A percentile compares a stretch with the other conserved stretches of the same genome.
Evolutionary conservation across 352 stramenopile genomes (phyloP).

Genomic region (Phytophthora palmivora): DNA sequence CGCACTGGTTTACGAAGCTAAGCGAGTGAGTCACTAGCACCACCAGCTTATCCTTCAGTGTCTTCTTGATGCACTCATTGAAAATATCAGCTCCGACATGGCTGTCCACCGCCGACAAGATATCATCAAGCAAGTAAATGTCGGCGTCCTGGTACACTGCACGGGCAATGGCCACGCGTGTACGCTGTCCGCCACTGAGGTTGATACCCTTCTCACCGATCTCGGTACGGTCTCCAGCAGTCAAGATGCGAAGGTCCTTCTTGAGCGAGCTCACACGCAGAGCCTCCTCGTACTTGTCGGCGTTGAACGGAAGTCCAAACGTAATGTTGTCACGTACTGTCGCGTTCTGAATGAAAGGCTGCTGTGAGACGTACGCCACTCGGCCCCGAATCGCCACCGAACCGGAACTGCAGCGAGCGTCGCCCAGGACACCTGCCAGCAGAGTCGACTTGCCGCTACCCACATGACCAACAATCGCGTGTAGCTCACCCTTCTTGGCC

Average conservation of each 20-base stretch:
- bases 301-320: constrained; percentile 87
- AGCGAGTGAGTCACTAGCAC: constrained; percentile 93
- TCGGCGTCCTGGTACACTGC: constrained; percentile 95
- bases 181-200: constrained; percentile 96
- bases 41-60: constrained; percentile 89
- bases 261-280: constrained; percentile 55
- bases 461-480: constrained; percentile 58
- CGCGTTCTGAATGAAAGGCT: constrained; percentile 97
- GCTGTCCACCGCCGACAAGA: constrained; percentile 96
- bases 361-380: constrained; percentile 94
- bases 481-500: constrained; percentile 66
- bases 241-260: constrained; percentile 55
- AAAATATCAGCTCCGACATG: constrained; percentile 97
- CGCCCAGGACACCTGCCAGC: constrained; percentile 52
- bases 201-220: constrained; percentile 99
- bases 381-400: constrained; percentile 78
- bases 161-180: constrained; percentile 92
- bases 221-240: constrained; percentile 95
- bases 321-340: constrained; percentile 97
- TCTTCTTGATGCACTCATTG: constrained; percentile 90
- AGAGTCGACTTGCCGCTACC: constrained; percentile 71
- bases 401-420: constrained; percentile 43
- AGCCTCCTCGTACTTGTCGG: constrained; percentile 59
- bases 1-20: constrained; percentile 52
- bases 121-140: constrained; percentile 97